A percentile compares a stretch with the other conserved stretches of the same genome.
Conservation (phyloP, 176 grass and related monocot genomes). For the Ensete glaucum region DNA sequence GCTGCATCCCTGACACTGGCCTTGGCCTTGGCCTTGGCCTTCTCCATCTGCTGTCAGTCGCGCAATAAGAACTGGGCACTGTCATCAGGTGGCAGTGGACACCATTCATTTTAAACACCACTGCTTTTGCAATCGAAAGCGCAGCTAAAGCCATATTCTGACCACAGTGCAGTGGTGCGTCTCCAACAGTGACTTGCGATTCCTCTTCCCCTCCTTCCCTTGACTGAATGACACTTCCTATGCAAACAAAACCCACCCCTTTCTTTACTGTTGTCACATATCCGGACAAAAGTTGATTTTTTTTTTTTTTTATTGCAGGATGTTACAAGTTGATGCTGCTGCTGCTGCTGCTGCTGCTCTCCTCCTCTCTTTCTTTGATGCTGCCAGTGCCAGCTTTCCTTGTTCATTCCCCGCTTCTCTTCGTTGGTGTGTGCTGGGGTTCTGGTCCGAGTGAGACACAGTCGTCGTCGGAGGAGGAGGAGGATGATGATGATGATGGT, state of each 20-base stretch:
- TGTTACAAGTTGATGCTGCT: constrained; percentile 10
- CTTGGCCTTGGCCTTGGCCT: neutral
- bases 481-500: neutral
- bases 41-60: constrained; percentile 15
- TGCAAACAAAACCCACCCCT: constrained; percentile 5
- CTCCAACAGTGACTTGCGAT: neutral
- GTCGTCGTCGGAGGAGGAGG: too few relatives aligned
- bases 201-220: neutral
- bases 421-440: neutral
- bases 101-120: constrained; percentile 9
- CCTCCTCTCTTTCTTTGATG: neutral
- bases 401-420: neutral
- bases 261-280: constrained; percentile 5
- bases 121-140: neutral
- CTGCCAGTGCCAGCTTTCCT: neutral
- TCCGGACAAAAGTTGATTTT: constrained; percentile 7
- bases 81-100: constrained; percentile 22
- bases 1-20: neutral
- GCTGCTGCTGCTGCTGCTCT: neutral
- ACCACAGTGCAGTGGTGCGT: neutral
- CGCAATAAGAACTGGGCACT: constrained; percentile 16
- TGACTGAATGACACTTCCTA: constrained; percentile 23
- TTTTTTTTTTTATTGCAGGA: neutral
- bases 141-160: neutral
- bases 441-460: neutral